Evolutionary conservation across 129 eudicot genomes (phyloP).

Genomic region (Lactuca sativa): DNA sequence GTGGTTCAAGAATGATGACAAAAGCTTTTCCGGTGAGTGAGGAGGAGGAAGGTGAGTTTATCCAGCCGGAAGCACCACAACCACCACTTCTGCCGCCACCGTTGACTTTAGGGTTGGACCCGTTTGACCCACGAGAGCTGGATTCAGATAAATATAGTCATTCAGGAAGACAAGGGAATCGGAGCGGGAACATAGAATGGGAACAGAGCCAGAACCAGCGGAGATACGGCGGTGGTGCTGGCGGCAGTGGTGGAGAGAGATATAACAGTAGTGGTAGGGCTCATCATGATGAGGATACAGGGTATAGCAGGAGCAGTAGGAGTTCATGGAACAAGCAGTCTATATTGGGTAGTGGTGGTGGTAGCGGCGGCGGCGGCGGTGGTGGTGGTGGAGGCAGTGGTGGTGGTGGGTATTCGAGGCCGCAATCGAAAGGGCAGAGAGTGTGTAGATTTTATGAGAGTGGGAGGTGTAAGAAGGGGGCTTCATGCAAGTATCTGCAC

Average conservation of each 20-base stretch:
- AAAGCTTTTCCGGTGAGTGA: background rate
- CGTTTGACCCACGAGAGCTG: constrained; percentile 33
- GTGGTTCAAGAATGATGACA: constrained; percentile 14
- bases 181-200: constrained; percentile 37
- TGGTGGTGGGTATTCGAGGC: constrained; percentile 50
- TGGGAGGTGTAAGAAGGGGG: constrained; percentile 84
- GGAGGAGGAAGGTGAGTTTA: constrained; percentile 21
- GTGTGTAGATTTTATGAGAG: constrained; percentile 70
- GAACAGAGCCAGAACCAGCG: constrained; percentile 29
- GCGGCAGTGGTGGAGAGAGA: constrained; percentile 27
- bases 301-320: constrained; percentile 52
- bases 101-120: constrained; percentile 36
- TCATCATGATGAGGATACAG: constrained; percentile 48
- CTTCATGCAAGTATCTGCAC: constrained; percentile 74
- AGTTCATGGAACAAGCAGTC: constrained; percentile 50
- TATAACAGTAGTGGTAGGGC: constrained; percentile 24
- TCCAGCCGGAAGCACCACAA: constrained; percentile 15
- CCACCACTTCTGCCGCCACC: constrained; percentile 25
- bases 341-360: constrained; percentile 25
- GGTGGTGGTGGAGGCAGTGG: constrained; percentile 26
- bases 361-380: background rate
- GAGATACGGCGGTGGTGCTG: background rate
- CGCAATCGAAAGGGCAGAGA: constrained; percentile 57
- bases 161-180: constrained; percentile 41
- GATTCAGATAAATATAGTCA: constrained; percentile 35